phyloP scores from a whole-genome alignment of 2,329 filamentous ascomycete genomes.

The Neopestalotiopsis sp. region DNA sequence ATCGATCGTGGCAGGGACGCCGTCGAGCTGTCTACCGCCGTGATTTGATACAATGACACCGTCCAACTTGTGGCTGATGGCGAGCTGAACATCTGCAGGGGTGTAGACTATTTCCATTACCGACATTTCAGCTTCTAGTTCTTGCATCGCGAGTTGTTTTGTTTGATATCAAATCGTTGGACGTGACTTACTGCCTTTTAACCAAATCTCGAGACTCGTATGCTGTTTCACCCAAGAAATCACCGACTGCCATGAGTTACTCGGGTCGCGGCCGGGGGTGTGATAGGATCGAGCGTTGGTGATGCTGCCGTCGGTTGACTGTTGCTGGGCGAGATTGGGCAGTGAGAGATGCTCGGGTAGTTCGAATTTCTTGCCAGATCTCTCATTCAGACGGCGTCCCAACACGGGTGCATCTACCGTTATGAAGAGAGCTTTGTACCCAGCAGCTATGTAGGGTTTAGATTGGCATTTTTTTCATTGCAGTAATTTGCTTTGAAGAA shows the following conservation, averaged over 20 bases:
- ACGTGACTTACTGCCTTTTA: constrained; percentile 40
- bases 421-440: constrained; percentile 59
- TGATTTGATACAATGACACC: constrained; percentile 50
- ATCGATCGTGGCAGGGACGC: constrained; percentile 49
- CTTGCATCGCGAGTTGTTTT: no score
- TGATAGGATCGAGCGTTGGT: neutral
- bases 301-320: neutral
- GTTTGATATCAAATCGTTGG: neutral
- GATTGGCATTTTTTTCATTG: no score
- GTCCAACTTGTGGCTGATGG: constrained; percentile 33
- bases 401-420: constrained; percentile 60
- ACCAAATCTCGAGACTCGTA: constrained; percentile 54
- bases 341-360: constrained; percentile 48
- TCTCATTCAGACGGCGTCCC: constrained; percentile 56
- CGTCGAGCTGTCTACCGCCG: constrained; percentile 52
- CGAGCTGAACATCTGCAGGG: constrained; percentile 45
- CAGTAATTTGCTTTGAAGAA: no score
- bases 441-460: constrained; percentile 37
- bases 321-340: constrained; percentile 43
- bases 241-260: constrained; percentile 49
- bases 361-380: constrained; percentile 53
- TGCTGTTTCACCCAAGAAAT: constrained; percentile 52
- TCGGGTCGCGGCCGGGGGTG: constrained; percentile 17
- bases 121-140: neutral
- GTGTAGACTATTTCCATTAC: constrained; percentile 34